Percentiles rank a stretch among this genome's conserved stretches.
Evolutionary conservation across 2,329 filamentous ascomycete species (phyloP).

Genomic region (Phoma sp.): DNA sequence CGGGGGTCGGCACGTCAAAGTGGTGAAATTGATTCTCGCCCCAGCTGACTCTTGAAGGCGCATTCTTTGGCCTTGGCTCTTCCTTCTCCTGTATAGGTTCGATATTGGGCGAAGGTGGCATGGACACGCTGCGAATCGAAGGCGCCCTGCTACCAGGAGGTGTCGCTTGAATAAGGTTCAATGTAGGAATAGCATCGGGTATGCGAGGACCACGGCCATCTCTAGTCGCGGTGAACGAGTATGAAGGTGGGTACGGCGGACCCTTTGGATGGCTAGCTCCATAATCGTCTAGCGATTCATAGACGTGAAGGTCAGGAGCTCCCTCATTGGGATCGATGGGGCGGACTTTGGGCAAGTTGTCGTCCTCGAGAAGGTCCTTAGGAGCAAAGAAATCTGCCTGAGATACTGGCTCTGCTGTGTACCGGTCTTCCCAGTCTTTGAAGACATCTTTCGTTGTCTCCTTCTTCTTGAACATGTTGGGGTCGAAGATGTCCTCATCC

Average conservation of each 20-base stretch:
- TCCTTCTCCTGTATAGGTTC: slow-evolving; percentile 36
- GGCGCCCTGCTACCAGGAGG: slow-evolving; percentile 61
- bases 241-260: slow-evolving; percentile 49
- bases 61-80: slow-evolving; percentile 34
- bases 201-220: slow-evolving; percentile 48
- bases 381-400: slow-evolving; percentile 59
- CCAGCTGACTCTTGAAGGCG: slow-evolving; percentile 54
- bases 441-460: slow-evolving; percentile 52
- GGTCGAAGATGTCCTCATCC: slow-evolving; percentile 57
- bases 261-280: slow-evolving; percentile 32
- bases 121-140: slow-evolving; percentile 45
- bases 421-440: slow-evolving; percentile 53
- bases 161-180: slow-evolving; percentile 66
- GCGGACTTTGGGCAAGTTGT: slow-evolving; percentile 44
- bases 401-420: slow-evolving; percentile 47
- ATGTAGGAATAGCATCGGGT: slow-evolving; percentile 57
- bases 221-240: slow-evolving; percentile 51
- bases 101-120: slow-evolving; percentile 45
- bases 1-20: slow-evolving; percentile 57
- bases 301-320: slow-evolving; percentile 53
- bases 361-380: slow-evolving; percentile 51
- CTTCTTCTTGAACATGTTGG: slow-evolving; percentile 54
- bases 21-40: slow-evolving; percentile 56
- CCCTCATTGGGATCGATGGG: slow-evolving; percentile 54
- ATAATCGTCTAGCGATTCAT: slow-evolving; percentile 51